These are phyloP conservation scores for Aristolochia contorta DNA, from an alignment of 164 flowering plant species.

Conservation along the genomic window DNA sequence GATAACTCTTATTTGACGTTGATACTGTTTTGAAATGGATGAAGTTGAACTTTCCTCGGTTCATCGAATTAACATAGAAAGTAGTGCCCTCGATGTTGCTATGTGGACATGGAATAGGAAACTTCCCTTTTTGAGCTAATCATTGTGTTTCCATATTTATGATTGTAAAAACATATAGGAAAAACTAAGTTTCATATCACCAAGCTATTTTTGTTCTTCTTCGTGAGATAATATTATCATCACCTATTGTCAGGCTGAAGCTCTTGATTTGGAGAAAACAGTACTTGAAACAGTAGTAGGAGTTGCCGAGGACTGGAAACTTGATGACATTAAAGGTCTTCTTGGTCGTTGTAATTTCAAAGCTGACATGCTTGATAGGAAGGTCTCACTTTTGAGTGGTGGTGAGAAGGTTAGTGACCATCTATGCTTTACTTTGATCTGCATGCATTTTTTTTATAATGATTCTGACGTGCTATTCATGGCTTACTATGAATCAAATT, in stretches of 20 bases:
- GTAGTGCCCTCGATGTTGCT: too few species aligned
- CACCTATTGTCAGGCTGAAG: conserved; percentile 63
- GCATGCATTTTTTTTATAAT: background rate
- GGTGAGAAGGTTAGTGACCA: conserved; percentile 76
- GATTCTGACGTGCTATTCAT: background rate
- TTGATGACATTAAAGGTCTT: conserved; percentile 95
- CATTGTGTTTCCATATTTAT: too few species aligned
- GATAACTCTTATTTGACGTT: too few species aligned
- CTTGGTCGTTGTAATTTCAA: conserved; percentile 97
- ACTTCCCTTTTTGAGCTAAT: too few species aligned
- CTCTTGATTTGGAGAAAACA: conserved; percentile 90
- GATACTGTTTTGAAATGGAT: too few species aligned
- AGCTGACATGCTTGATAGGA: conserved; percentile 90
- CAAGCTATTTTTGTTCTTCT: too few species aligned
- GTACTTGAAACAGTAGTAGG: conserved; percentile 89
- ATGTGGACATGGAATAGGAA: too few species aligned
- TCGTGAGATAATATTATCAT: too few species aligned
- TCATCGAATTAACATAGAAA: too few species aligned
- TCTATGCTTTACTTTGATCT: background rate
- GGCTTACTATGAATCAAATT: background rate
- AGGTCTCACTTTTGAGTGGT: conserved; percentile 90
- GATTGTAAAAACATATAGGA: too few species aligned
- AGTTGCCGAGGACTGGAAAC: conserved; percentile 89
- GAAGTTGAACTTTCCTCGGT: too few species aligned
- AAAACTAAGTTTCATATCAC: too few species aligned